A percentile compares a stretch with the other conserved stretches of the same genome.
These are phyloP conservation scores for Sherardia arvensis DNA, from an alignment of 257 asterid genomes.

Conservation along the genomic window DNA sequence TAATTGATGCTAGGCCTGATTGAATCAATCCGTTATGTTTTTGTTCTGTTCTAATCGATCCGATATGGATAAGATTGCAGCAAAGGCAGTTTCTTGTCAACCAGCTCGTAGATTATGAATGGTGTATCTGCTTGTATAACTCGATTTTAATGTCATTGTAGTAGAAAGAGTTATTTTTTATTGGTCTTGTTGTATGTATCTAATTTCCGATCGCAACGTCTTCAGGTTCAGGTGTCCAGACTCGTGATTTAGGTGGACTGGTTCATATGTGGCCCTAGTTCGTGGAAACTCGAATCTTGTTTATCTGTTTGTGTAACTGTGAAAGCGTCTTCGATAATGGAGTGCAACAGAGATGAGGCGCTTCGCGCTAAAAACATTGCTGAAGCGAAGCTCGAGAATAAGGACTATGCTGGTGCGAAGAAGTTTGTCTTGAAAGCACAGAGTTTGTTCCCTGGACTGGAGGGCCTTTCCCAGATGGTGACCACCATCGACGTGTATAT, in stretches of 20 bases:
- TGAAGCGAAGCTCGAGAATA: conserved; percentile 42
- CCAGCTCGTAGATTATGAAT: background rate
- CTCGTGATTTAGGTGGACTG: background rate
- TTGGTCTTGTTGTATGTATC: background rate
- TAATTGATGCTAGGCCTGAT: no score
- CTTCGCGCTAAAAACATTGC: conserved; percentile 55
- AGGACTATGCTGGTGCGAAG: conserved; percentile 52
- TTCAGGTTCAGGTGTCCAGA: conserved; percentile 2
- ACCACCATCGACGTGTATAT: conserved; percentile 49
- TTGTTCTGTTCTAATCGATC: background rate
- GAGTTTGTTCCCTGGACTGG: conserved; percentile 46
- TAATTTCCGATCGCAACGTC: background rate
- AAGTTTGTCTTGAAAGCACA: conserved; percentile 62
- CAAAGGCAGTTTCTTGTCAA: background rate
- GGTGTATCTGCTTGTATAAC: background rate
- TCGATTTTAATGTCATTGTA: background rate
- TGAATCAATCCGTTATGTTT: no score
- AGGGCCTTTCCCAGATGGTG: conserved; percentile 50
- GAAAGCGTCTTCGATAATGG: conserved; percentile 35
- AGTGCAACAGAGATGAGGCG: conserved; percentile 77
- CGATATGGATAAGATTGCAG: background rate
- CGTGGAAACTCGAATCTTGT: conserved; percentile 15
- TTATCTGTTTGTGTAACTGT: conserved; percentile 9
- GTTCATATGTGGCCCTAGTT: conserved; percentile 9
- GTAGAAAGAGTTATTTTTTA: background rate